phyloP scores from a whole-genome alignment of 768 basidiomycete genomes.

The Lactarius trivialis region DNA sequence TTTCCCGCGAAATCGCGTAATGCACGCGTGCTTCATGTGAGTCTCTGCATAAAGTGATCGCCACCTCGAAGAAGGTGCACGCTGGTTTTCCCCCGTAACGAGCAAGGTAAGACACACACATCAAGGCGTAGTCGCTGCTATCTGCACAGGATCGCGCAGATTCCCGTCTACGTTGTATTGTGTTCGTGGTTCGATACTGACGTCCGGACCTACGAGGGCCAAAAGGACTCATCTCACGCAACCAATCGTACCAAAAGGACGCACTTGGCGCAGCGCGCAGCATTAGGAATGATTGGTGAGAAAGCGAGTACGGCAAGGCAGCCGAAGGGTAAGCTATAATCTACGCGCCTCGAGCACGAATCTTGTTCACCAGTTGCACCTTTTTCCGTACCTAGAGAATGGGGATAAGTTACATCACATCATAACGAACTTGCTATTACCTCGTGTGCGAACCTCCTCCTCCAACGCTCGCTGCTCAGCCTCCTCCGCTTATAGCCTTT shows the following conservation, averaged over 20 bases:
- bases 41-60: slow-evolving; percentile 18
- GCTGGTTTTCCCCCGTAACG: slow-evolving; percentile 16
- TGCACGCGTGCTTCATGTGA: slow-evolving; percentile 15
- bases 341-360: slow-evolving; percentile 68
- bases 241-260: background rate
- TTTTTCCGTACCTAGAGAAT: slow-evolving; percentile 69
- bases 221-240: slow-evolving; percentile 3
- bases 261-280: slow-evolving; percentile 11
- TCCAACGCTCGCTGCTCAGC: slow-evolving; percentile 70
- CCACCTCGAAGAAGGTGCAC: slow-evolving; percentile 18
- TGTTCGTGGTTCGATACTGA: background rate
- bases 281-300: slow-evolving; percentile 4
- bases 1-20: slow-evolving; percentile 9
- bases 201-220: background rate
- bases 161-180: background rate
- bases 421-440: slow-evolving; percentile 35
- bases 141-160: background rate
- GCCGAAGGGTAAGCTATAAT: slow-evolving; percentile 17
- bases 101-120: slow-evolving; percentile 7
- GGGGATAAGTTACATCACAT: slow-evolving; percentile 21
- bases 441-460: slow-evolving; percentile 73
- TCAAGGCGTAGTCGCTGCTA: slow-evolving; percentile 3
- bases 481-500: slow-evolving; percentile 73
- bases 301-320: slow-evolving; percentile 9
- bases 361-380: slow-evolving; percentile 72